phyloP scores from a whole-genome alignment of 164 flowering plant genomes.

The Sedum album region DNA sequence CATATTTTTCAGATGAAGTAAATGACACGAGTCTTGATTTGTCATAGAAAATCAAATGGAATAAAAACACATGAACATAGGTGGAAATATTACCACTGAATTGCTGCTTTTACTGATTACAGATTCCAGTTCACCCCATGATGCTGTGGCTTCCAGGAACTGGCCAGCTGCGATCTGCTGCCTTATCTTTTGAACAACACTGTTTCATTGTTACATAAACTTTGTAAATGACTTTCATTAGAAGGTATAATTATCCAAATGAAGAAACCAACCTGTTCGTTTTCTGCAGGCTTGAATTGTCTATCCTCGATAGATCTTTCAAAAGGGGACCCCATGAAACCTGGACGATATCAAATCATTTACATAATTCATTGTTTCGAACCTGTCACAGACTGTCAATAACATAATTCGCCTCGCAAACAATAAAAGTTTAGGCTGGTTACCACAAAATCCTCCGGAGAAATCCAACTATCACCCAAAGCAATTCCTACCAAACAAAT shows the following conservation, averaged over 20 bases:
- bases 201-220: conserved; percentile 20
- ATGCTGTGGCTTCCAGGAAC: conserved; percentile 42
- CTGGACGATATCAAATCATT: conserved; percentile 25
- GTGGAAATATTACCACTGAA: conserved; percentile 40
- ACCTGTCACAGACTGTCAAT: neutral
- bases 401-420: neutral
- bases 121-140: conserved; percentile 54
- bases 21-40: neutral
- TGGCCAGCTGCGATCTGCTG: conserved; percentile 37
- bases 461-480: conserved; percentile 92
- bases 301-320: conserved; percentile 72
- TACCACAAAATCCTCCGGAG: conserved; percentile 95
- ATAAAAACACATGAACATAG: no score
- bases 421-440: conserved; percentile 6
- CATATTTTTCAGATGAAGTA: conserved; percentile 3
- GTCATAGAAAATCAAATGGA: neutral
- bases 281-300: conserved; percentile 33
- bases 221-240: neutral
- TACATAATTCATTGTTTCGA: neutral
- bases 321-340: conserved; percentile 90
- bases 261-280: conserved; percentile 31
- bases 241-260: neutral
- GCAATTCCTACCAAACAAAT: conserved; percentile 50
- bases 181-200: conserved; percentile 54
- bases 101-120: conserved; percentile 34